These are phyloP conservation scores for Hericium alpestre DNA, from an alignment of 768 basidiomycete genomes.

Conservation along the genomic window DNA sequence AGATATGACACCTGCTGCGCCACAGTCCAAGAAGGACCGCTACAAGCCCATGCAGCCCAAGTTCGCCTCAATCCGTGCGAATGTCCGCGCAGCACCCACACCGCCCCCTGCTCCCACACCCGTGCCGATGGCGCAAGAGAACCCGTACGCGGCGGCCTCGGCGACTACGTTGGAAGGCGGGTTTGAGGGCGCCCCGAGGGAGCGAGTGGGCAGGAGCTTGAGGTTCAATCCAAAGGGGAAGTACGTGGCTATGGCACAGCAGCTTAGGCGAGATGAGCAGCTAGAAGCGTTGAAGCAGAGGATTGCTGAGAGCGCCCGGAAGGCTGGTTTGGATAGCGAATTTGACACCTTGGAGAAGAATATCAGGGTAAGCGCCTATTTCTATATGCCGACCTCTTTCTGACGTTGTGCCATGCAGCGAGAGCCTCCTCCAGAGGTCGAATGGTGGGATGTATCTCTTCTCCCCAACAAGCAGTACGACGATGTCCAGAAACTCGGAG, in stretches of 20 bases:
- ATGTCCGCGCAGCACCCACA: conserved; percentile 64
- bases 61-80: conserved; percentile 92
- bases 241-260: conserved; percentile 65
- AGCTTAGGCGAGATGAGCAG: conserved; percentile 63
- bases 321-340: conserved; percentile 91
- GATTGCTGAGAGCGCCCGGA: conserved; percentile 86
- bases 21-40: conserved; percentile 77
- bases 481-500: conserved; percentile 47
- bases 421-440: conserved; percentile 76
- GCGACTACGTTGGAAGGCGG: conserved; percentile 40
- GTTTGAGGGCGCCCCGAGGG: conserved; percentile 66
- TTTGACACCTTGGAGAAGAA: conserved; percentile 84
- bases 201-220: conserved; percentile 59
- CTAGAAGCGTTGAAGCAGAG: conserved; percentile 86
- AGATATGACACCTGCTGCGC: conserved; percentile 47
- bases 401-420: conserved; percentile 35
- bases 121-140: conserved; percentile 35
- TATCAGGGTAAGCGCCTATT: conserved; percentile 50
- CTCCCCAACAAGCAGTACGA: conserved; percentile 74
- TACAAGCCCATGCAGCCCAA: conserved; percentile 99
- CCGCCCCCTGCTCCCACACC: conserved; percentile 36
- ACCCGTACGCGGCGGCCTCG: conserved; percentile 64
- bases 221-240: conserved; percentile 91
- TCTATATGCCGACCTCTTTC: not conserved
- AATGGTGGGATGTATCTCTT: conserved; percentile 95